Evolutionary conservation across 805 yeast genomes (phyloP).

Genomic region (Helenozyma baotianmanensis): DNA sequence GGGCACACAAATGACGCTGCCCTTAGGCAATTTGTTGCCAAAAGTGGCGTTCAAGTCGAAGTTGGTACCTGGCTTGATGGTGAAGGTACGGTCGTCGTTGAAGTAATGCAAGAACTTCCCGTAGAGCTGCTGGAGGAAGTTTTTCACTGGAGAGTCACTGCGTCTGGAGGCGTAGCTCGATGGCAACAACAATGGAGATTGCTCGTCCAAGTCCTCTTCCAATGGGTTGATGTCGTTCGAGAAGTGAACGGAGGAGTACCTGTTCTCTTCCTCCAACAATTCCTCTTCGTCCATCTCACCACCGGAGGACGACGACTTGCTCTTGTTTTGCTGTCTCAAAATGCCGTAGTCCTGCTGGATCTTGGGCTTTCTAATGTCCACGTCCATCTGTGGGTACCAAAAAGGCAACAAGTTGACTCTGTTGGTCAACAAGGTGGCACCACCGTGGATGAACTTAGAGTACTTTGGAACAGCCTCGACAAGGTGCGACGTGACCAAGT

Average conservation of each 20-base stretch:
- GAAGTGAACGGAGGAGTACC: conserved; percentile 36
- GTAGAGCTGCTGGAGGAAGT: conserved; percentile 28
- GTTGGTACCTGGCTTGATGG: conserved; percentile 42
- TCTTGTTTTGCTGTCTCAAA: conserved; percentile 39
- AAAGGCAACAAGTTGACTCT: conserved; percentile 83
- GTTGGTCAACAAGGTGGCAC: conserved; percentile 86
- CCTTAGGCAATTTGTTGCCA: conserved; percentile 73
- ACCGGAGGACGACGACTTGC: conserved; percentile 42
- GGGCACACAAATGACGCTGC: conserved; percentile 86
- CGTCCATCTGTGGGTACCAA: conserved; percentile 97
- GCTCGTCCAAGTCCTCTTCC: conserved; percentile 48
- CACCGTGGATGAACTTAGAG: conserved; percentile 95
- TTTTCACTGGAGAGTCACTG: conserved; percentile 28
- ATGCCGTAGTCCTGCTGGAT: conserved; percentile 58
- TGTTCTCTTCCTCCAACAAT: conserved; percentile 35
- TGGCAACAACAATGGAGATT: conserved; percentile 40
- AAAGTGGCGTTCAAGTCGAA: conserved; percentile 39
- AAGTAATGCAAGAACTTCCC: conserved; percentile 37
- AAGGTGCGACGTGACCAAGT: conserved; percentile 82
- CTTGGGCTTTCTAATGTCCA: conserved; percentile 89
- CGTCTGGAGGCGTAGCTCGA: conserved; percentile 25
- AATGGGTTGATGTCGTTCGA: conserved; percentile 43
- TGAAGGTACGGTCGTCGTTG: conserved; percentile 43
- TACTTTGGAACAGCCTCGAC: conserved; percentile 98
- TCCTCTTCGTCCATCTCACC: conserved; percentile 70